Base-by-base conservation (phyloP, 148 eudicot genomes). In the Pouteria glomerata region DNA sequence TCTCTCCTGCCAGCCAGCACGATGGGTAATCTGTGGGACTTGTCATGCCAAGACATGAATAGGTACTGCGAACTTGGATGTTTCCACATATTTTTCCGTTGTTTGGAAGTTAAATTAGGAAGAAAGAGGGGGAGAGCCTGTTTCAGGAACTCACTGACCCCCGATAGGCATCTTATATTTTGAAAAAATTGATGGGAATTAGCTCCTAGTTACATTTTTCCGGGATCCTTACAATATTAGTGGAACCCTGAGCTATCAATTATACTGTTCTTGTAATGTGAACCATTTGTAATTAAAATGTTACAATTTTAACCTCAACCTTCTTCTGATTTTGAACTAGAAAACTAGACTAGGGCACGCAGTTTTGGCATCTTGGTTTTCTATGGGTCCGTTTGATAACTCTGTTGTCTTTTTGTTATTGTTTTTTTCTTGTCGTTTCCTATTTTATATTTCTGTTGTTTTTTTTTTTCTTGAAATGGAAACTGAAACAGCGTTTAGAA, bases 1-100 rank as follows among this genome's bases (percentile, higher is more conserved):
- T 66, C 27, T 87, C 86, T 39, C 93, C 86, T 44, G 58, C 81
- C 58, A 80, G 80, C 62, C 37, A 72, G 15, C 87, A 73, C 16
- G 88, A 85, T 68, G 79, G 84, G 82, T 85, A 83, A 75, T 70
- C 58, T 29, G 39, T n/a, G 57, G 64, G 27, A 31, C 55, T 24
- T 15, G 30, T 39, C 44, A 26, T 16, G 27, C 42, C 1, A 1
- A 4, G 10, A 48, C 12, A 11, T 41, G 4, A 42, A 42, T 16
- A 41, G 39, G 57, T 18, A 44, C 6, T 63, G 41, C 15, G n/a
- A 62, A 19, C 31, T 29, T 48, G 14, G 7, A 6, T 34, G 31
- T 1, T 63, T 73, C 62, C 19, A 16, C 29, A 5, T 63, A 52
- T 63, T 52, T 34, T 65, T 39, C 24, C 26, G 47, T 34, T 48